Conservation (phyloP, 2,329 filamentous ascomycete genomes). For the Colletotrichum aenigma region DNA sequence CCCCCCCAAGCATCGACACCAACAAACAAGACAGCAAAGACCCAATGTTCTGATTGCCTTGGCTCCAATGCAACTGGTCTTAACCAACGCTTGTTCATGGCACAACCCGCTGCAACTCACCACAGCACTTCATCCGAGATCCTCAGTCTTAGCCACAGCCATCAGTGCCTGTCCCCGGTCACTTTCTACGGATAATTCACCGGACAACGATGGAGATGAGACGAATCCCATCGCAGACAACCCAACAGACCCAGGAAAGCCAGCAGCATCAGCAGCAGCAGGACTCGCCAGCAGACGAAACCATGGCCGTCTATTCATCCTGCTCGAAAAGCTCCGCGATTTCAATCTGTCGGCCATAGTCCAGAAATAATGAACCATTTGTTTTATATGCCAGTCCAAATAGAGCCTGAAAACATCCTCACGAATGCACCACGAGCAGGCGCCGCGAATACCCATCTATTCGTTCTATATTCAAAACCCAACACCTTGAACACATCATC, state of each 20-base stretch:
- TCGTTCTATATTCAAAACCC: neutral
- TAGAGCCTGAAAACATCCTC: neutral
- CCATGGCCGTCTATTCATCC: neutral
- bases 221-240: neutral
- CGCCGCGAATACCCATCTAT: neutral
- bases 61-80: neutral
- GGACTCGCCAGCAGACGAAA: neutral
- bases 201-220: neutral
- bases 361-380: rapidly evolving
- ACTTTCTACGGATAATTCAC: neutral
- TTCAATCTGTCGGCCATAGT: neutral
- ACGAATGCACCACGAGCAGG: neutral
- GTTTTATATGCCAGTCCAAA: neutral
- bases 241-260: neutral
- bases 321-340: rapidly evolving
- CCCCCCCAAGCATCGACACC: neutral
- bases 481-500: neutral
- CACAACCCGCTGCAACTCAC: neutral
- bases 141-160: neutral
- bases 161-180: neutral
- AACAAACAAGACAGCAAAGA: neutral
- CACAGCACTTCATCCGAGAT: neutral
- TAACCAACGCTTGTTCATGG: neutral
- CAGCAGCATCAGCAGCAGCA: neutral
- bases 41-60: rapidly evolving